Base-by-base conservation (phyloP, 441 rosid species). In the Adansonia madagascariensis region DNA sequence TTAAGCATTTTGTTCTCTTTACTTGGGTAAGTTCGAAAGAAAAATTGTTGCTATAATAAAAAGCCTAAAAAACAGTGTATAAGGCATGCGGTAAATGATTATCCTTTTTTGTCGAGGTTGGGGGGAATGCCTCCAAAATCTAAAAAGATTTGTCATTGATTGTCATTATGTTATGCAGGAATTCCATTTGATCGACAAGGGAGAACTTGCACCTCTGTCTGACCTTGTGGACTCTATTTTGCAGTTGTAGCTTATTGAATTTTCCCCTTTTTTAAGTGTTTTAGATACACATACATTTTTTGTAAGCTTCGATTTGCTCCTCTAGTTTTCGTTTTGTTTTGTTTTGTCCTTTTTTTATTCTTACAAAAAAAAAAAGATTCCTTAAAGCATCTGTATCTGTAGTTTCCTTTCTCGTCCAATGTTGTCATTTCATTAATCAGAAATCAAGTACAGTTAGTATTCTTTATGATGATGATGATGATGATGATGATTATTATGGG, bases 151-250 rank as follows among this genome's bases (percentile, higher is more conserved):
- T 31, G 35, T 31, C 35, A 31, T 31, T 31, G 35, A 31, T 31
- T 62, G 60, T 63, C 52, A 7, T 43, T 31, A 31, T 31, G 41
- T 77, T 73, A 64, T 80, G 85, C 87, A 86, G 89, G 89, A 86
- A 72, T 86, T 86, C 14, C 82, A 80, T 39, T 76, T 86, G 80
- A 84, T 86, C 57, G 81, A 83, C 75, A 81, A 80, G 56, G 86
- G 81, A 73, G 87, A 86, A 77, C 87, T 86, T 35, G 89, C 87
- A 12, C 87, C 89, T n/a, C 86, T 86, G 7, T 59, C 65, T 22
- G 89, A 84, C 64, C 85, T 86, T 8, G 86, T 84, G 39, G 87
- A 86, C 66, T 86, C 87, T 24, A 84, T 86, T 81, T 79, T 86
- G 61, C 86, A 84, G 77, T 75, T 78, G 66, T 86, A 87, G 80